Percentiles rank a stretch among this genome's conserved stretches.
These are phyloP conservation scores for Lolium multiflorum DNA, from an alignment of 176 grass and related monocot genomes.

Conservation along the genomic window DNA sequence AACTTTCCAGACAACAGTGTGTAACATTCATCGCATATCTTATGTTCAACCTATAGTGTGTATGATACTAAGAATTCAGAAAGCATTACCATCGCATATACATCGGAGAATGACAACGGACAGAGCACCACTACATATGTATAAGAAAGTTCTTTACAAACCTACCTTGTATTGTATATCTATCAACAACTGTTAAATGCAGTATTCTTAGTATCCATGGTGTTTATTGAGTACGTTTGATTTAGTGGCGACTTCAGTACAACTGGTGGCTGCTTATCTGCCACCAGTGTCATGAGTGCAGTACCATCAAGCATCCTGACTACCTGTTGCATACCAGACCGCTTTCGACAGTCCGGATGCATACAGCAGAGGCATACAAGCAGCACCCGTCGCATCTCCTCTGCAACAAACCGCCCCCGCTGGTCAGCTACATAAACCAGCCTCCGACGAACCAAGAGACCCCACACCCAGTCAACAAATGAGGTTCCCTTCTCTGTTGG, in stretches of 20 bases:
- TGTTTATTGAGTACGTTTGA: constrained; percentile 48
- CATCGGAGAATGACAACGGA: constrained; percentile 30
- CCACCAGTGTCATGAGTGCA: constrained; percentile 50
- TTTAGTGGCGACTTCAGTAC: constrained; percentile 40
- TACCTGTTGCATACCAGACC: constrained; percentile 61
- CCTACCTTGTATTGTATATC: constrained; percentile 22
- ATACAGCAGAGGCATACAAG: constrained; percentile 71
- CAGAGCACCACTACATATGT: constrained; percentile 19
- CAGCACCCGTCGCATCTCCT: constrained; percentile 62
- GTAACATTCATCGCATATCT: neutral
- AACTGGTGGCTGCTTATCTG: constrained; percentile 59
- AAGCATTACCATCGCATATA: neutral
- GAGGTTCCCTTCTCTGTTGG: constrained; percentile 48
- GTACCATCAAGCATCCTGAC: constrained; percentile 63
- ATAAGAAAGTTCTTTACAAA: constrained; percentile 30
- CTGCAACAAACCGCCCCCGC: constrained; percentile 48
- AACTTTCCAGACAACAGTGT: neutral
- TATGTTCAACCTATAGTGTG: constrained; percentile 1
- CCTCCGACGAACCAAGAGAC: constrained; percentile 52
- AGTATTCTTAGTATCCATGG: constrained; percentile 51
- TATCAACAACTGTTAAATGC: constrained; percentile 49
- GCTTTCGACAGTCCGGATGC: constrained; percentile 56
- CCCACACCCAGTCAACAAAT: constrained; percentile 73
- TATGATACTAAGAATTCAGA: neutral
- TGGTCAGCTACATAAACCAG: constrained; percentile 66